A percentile compares a stretch with the other conserved stretches of the same genome.
Evolutionary conservation across 306 rosid species (phyloP).

Genomic region (Begonia peltatifolia): DNA sequence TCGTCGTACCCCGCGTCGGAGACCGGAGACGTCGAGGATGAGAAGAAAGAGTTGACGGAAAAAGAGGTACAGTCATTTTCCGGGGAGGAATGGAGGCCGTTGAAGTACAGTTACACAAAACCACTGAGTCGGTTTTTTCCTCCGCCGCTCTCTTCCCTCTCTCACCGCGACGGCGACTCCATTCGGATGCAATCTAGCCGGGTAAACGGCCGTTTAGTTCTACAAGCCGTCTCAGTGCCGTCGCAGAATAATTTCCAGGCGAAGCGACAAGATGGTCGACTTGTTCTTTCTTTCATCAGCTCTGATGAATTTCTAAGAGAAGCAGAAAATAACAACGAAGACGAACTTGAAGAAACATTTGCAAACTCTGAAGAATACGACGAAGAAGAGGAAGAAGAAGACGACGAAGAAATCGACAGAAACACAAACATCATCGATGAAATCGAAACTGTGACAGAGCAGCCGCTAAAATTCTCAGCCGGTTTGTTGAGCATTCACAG

Average conservation of each 20-base stretch:
- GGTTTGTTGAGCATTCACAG: slow-evolving; percentile 20
- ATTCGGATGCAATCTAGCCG: slow-evolving; percentile 10
- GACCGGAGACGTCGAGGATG: slow-evolving; percentile 14
- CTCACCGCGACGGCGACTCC: neutral
- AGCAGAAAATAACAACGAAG: neutral
- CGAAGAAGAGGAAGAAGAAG: neutral
- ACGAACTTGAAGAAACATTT: neutral
- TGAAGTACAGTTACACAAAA: slow-evolving; percentile 10
- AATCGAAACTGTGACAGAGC: slow-evolving; percentile 11
- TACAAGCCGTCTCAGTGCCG: slow-evolving; percentile 7
- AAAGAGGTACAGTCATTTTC: slow-evolving; percentile 5
- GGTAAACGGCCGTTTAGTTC: slow-evolving; percentile 9
- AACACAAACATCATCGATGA: slow-evolving; percentile 10
- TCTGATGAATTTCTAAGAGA: too few species aligned
- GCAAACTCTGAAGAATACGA: too few species aligned
- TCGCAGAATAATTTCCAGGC: slow-evolving; percentile 4
- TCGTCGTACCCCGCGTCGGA: slow-evolving; percentile 36
- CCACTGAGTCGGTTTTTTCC: slow-evolving; percentile 1
- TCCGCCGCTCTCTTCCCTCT: slow-evolving; percentile 8
- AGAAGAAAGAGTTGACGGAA: neutral
- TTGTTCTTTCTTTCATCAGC: slow-evolving; percentile 6
- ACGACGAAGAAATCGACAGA: slow-evolving; percentile 2
- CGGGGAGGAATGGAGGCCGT: slow-evolving; percentile 12
- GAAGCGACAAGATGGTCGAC: slow-evolving; percentile 10
- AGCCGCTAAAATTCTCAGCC: too few species aligned